phyloP scores from a whole-genome alignment of 805 yeast species.

The Candida maesae region DNA sequence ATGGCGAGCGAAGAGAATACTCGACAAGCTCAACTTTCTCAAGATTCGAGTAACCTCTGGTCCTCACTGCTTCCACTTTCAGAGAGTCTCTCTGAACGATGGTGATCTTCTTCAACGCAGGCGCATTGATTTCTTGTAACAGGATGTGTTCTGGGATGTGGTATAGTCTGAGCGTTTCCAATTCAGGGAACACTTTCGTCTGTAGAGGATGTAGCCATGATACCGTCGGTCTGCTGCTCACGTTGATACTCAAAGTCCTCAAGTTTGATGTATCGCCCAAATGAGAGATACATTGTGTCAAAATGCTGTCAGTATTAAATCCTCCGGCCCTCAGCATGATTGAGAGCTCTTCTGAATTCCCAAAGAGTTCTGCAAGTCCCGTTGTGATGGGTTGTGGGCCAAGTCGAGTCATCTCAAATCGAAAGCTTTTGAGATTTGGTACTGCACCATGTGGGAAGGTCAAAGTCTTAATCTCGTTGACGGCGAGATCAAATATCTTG shows the following conservation, averaged over 20 bases:
- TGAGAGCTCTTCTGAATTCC: constrained; percentile 2
- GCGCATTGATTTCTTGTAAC: neutral
- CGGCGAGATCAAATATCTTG: constrained; percentile 4
- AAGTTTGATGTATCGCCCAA: neutral
- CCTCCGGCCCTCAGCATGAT: too few relatives aligned
- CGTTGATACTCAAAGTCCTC: neutral
- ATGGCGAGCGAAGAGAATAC: too few relatives aligned
- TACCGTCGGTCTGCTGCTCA: neutral
- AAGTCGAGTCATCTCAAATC: constrained; percentile 8
- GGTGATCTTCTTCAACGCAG: neutral
- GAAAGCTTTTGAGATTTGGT: constrained; percentile 4
- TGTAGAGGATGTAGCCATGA: neutral
- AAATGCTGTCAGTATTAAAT: too few relatives aligned
- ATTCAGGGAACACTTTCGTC: neutral
- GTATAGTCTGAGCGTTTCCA: constrained; percentile 1
- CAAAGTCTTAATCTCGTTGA: neutral
- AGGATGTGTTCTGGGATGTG: neutral
- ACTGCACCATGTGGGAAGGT: neutral
- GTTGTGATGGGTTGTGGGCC: constrained; percentile 2
- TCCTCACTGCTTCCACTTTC: too few relatives aligned
- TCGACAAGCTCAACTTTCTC: too few relatives aligned
- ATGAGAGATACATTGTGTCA: too few relatives aligned
- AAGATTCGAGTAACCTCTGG: neutral
- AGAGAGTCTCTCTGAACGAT: neutral
- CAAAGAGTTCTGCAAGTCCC: constrained; percentile 5